These are phyloP conservation scores for Tolypocladium capitatum DNA, from an alignment of 2,329 filamentous ascomycete species.

Conservation along the genomic window DNA sequence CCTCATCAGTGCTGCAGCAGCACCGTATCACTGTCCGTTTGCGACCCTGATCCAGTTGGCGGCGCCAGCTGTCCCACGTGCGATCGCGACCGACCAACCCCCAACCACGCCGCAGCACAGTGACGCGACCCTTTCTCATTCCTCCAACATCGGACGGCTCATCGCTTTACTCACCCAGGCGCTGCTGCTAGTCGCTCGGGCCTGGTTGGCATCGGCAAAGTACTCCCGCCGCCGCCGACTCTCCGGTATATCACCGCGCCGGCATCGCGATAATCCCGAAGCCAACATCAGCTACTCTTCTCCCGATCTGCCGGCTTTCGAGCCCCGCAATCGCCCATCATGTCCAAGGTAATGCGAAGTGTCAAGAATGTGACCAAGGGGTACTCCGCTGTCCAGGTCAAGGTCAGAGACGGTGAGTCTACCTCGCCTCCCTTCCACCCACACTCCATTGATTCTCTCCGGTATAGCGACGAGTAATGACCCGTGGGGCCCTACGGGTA, in stretches of 20 bases:
- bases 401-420: conserved; percentile 83
- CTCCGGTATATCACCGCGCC: neutral
- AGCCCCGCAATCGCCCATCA: conserved; percentile 28
- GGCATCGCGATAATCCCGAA: neutral
- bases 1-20: neutral
- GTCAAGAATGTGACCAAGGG: conserved; percentile 99
- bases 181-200: neutral
- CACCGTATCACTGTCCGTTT: neutral
- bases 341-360: conserved; percentile 95
- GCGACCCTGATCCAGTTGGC: neutral
- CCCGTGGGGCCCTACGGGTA: conserved; percentile 61
- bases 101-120: neutral
- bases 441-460: neutral
- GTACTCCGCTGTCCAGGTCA: conserved; percentile 91
- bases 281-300: neutral
- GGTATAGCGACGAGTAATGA: conserved; percentile 87
- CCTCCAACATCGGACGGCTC: neutral
- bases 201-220: neutral
- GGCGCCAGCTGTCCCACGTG: neutral
- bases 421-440: neutral
- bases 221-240: neutral
- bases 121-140: neutral
- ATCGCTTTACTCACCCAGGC: neutral
- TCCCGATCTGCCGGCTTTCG: neutral
- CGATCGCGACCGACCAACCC: neutral